A percentile compares a stretch with the other conserved stretches of the same genome.
Evolutionary conservation across 129 eudicot genomes (phyloP).

Genomic region (Erigeron canadensis): DNA sequence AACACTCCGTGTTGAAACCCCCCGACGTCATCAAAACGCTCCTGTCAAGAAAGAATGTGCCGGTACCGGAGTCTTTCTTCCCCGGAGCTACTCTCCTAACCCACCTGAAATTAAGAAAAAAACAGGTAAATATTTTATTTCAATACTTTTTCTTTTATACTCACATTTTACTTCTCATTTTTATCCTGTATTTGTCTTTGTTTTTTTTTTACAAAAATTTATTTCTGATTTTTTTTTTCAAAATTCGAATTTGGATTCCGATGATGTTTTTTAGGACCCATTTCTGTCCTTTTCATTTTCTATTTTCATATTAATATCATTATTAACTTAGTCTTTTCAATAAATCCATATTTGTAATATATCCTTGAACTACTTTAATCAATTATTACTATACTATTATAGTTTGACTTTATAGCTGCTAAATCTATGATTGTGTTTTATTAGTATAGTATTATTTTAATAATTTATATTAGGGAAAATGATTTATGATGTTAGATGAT

Average conservation of each 20-base stretch:
- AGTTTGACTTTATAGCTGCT: constrained; percentile 16
- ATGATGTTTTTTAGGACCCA: constrained; percentile 5
- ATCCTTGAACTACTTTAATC: constrained; percentile 19
- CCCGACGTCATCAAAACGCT: constrained; percentile 13
- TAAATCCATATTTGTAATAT: background rate
- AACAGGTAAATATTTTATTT: constrained; percentile 29
- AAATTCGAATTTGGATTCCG: background rate
- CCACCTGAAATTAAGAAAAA: constrained; percentile 43
- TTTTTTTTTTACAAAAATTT: background rate
- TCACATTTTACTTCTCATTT: no score
- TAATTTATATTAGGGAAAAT: no score
- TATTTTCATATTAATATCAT: background rate
- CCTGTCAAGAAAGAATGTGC: constrained; percentile 45
- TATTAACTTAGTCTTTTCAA: background rate
- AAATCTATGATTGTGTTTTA: background rate
- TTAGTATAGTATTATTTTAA: background rate
- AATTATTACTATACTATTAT: background rate
- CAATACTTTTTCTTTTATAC: no score
- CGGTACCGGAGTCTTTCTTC: constrained; percentile 88
- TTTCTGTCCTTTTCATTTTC: constrained; percentile 11
- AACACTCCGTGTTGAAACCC: constrained; percentile 17
- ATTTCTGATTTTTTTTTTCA: background rate
- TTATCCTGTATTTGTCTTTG: background rate
- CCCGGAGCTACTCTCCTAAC: constrained; percentile 36
- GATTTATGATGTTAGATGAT: no score